phyloP scores from a whole-genome alignment of 352 stramenopile species.

The Phytophthora tentaculata region DNA sequence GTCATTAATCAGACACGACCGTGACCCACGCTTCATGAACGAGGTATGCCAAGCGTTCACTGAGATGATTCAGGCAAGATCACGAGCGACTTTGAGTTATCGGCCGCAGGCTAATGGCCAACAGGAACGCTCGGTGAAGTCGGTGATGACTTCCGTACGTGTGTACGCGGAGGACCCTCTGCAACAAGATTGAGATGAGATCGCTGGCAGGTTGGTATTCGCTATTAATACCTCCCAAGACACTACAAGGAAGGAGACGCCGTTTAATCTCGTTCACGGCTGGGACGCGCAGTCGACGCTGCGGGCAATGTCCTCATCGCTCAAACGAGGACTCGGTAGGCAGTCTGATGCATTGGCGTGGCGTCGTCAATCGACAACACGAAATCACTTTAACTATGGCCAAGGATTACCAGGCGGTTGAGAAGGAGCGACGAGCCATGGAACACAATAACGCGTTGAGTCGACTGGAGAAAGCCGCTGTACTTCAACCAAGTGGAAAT shows the following conservation, averaged over 20 bases:
- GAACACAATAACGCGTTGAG: not conserved
- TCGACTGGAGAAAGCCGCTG: not conserved
- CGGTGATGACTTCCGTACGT: not conserved
- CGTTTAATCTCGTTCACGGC: too few species aligned
- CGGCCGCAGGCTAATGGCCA: not conserved
- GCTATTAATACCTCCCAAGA: too few species aligned
- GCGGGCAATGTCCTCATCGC: too few species aligned
- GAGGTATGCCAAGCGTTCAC: not conserved
- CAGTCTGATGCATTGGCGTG: too few species aligned
- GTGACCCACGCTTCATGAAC: not conserved
- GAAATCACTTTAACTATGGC: too few species aligned
- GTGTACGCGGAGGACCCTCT: not conserved
- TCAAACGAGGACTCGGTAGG: too few species aligned
- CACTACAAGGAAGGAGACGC: too few species aligned
- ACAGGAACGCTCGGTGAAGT: not conserved
- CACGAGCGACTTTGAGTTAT: not conserved
- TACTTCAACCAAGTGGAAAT: not conserved
- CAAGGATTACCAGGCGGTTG: not conserved
- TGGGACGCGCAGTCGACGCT: too few species aligned
- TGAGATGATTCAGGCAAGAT: not conserved
- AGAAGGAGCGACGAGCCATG: not conserved
- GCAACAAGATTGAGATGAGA: not conserved
- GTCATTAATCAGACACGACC: not conserved
- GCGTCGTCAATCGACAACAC: too few species aligned
- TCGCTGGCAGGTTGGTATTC: too few species aligned